Evolutionary conservation across 2,329 filamentous ascomycete species (phyloP), one percentile per base, ranked within the genome.

Genomic region (Endothia cerciana): DNA sequence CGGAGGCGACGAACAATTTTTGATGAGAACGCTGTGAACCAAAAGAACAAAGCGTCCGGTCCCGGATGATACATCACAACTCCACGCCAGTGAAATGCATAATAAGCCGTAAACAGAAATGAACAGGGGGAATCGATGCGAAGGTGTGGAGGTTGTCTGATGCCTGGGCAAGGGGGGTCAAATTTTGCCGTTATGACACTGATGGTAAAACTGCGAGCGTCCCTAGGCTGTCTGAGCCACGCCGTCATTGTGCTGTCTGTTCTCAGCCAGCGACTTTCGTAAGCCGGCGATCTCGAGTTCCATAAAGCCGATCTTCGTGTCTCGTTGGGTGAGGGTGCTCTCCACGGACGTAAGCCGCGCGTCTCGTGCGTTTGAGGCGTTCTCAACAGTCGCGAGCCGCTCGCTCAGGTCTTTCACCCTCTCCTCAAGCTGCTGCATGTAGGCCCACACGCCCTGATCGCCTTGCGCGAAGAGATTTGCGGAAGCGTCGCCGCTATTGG

Each of bases 351-450:
- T 25, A 4, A 63, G 51, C 4, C 61, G 63, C 19, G 63, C 58
- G 30, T 65, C 63, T 17, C 63, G 47, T 10, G 58, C 51, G n/a
- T 60, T 65, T n/a, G 57, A 53, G 40, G 47, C 38, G 25, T 61
- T 65, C 36, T 65, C 63, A 22, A 65, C 10, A 7, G 47, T 40
- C 25, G 40, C 75, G 22, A 83, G 74, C 60, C 78, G 78, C 41
- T 84, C 82, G 45, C 76, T 78, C 28, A 85, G 72, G 15, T 78
- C 75, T 64, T 81, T 81, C n/a, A 85, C 74, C 69, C 80, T 80
- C 15, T 87, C 85, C 73, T 94, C 91, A 60, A 94, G 80, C 22
- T 83, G 84, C 65, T 92, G 88, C 41, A 94, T 86, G 72, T 93
- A 93, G 4, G 83, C 79, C 89, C 89, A 93, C 10, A 94, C 80